Conservation (phyloP, 208 protist species). For the Trypanosomatidae sp. region DNA sequence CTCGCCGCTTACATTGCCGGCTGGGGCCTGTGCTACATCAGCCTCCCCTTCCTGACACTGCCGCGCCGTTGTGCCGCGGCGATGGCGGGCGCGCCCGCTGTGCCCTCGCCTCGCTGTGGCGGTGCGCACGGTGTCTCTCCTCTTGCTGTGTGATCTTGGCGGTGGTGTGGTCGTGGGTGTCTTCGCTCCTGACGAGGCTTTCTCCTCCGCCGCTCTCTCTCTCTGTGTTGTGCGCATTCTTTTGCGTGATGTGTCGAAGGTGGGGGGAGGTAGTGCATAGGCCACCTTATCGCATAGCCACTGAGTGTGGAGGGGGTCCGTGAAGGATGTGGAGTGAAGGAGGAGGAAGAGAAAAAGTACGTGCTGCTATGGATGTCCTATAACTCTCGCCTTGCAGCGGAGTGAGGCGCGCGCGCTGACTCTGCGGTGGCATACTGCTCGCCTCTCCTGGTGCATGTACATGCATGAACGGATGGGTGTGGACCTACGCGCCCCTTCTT, state of each 20-base stretch:
- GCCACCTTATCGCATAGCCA: too few species aligned
- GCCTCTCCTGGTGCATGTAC: neutral
- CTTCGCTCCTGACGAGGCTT: too few species aligned
- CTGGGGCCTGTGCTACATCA: slow-evolving; percentile 41
- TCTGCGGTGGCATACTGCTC: neutral
- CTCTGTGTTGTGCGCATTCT: too few species aligned
- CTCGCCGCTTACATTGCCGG: slow-evolving; percentile 41
- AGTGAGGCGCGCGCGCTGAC: neutral
- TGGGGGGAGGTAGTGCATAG: too few species aligned
- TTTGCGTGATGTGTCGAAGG: too few species aligned
- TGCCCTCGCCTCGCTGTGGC: neutral
- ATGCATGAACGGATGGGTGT: neutral
- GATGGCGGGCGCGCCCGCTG: neutral
- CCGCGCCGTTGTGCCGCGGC: neutral
- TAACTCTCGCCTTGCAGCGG: neutral
- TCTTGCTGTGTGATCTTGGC: neutral
- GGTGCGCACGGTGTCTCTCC: too few species aligned
- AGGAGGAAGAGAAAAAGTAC: too few species aligned
- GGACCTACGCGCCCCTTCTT: neutral
- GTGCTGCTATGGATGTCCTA: too few species aligned
- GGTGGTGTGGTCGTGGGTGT: neutral
- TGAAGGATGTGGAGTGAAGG: too few species aligned
- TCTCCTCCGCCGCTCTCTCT: too few species aligned
- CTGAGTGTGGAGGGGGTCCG: too few species aligned
- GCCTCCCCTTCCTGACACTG: slow-evolving; percentile 44